Base-by-base conservation (phyloP, 441 rosid genomes). In the Pelargonium australe region DNA sequence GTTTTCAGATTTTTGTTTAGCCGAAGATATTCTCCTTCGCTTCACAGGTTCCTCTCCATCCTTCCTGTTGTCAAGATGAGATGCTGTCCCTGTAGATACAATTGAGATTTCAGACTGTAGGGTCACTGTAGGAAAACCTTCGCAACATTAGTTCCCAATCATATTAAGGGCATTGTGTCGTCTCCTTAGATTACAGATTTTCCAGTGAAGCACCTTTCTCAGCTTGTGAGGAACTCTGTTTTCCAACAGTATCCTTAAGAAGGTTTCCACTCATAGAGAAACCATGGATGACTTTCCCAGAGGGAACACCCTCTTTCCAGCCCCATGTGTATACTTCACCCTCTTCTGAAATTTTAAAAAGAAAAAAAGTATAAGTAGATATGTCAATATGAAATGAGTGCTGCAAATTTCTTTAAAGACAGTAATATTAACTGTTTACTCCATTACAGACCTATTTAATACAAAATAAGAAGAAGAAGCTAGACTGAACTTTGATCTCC, bases 321-420 rank as follows among this genome's bases (percentile, higher is more conserved):
- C 99, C 99, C 99, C 99, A 95, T 13, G 99, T 92, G 72, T 84
- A 92, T 64, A 95, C 92, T 68, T 86, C 95, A 28, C 88, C 96
- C 7, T 40, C 71, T 57, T 84, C 99, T 95, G 80, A 65, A 64
- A 49, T 67, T 75, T 31, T 70, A 67, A 66, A 73, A 70, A 28
- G 0, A 40, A 68, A 60, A 20, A 55, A 14, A 8, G 61, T 9
- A 55, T 7, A 14, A n/a, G 23, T 12, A 55, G 61, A 14, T 55
- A 31, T 55, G 25, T 55, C 61, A 55, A 55, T 55, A 55, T 20
- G 19, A 55, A 55, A 55, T 7, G 10, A 55, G 37, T 55, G 61
- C 9, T n/a, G 19, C 19, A 14, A 14, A 14, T 5, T 55, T 14
- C 25, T 16, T 55, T 16, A 55, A 17, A 55, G 61, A 55, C 16